Base-by-base conservation (phyloP, 768 basidiomycete species). In the Mycena rosella region DNA sequence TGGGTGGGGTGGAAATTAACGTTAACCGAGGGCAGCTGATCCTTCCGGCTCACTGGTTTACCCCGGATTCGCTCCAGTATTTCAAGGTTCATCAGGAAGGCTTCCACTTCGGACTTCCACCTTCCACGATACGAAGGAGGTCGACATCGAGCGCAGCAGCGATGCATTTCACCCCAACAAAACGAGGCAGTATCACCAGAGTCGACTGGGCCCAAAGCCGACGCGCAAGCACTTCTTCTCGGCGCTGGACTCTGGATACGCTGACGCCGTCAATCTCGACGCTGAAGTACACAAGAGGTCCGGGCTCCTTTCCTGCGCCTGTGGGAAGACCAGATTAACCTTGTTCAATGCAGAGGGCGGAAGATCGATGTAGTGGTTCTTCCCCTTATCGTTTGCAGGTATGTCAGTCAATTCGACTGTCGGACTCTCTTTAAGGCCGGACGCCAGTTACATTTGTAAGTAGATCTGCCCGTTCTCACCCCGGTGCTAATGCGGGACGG, bases 281-380 rank as follows among this genome's bases (percentile, higher is more conserved):
- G 87, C 87, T 3, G 82, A 82, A 45, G 72, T 65, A 84, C 79
- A 20, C 86, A 88, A 73, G 86, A 87, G 78, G 85, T 86, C 58
- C 15, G 42, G 7, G 67, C 52, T 14, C 30, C 18, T n/a, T 34
- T 27, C 18, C 13, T 51, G 22, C 55, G 26, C 34, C 48, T 51
- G 49, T 44, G 57, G 49, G 29, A 55, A 66, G 27, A 40, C 24
- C 4, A 38, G 40, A 5, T 49, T 34, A 55, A 17, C 49, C 17
- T 30, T 15, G 24, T 65, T 49, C n/a, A n/a, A n/a, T n/a, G 4
- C 48, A 87, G 85, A 80, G 70, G 65, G 75, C 78, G 78, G 36
- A 88, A 87, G 75, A 87, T 88, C 49, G 87, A 88, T 70, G 76
- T 77, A n/a, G 78, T 78, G 10, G 83, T 88, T 7, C 78, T 89